Evolutionary conservation across 208 protist species (phyloP), one percentile per base, ranked within the genome.

Genomic region (Trypanosoma boissoni): DNA sequence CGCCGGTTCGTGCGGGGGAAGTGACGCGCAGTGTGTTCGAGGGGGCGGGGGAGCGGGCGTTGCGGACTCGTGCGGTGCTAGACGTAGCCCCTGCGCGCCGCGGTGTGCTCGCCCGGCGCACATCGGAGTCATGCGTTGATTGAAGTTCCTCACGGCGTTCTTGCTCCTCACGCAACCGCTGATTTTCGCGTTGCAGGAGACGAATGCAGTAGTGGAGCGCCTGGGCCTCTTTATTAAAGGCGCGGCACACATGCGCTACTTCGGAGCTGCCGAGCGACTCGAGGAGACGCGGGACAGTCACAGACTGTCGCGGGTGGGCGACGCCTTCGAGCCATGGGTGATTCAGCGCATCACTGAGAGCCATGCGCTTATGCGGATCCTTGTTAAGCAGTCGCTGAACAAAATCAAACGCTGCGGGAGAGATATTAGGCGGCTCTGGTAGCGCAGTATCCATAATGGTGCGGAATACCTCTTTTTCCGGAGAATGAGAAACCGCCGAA

Each of bases 401-500:
- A 72, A 94, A 92, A 55, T 88, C 77, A 31, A 87, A 71, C 10
- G 87, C 88, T 1, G 69, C 41, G 0, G 76, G 43, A 0, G 79
- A 85, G 61, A 97, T 89, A 50, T 70, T 75, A 0, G 59, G 45
- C 8, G 95, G 92, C 43, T 78, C 74, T 46, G 82, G 83, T 46
- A 97, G 80, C 9, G 81, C 83, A 0, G 81, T 83, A 58, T 89
- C 80, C 76, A 91, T 87, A 59, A 98, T 96, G 39, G 75, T 86
- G 14, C 76, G 74, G 68, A 97, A 97, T n/a, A 97, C 87, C 39
- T 92, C 86, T 83, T 97, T 74, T 77, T 92, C 76, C 69, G 87
- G 66, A 43, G 95, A 55, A 64, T 74, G 74, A 56, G 97, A 76
- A 69, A 97, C 80, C 0, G 86, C 75, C 7, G 82, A 91, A 64